Evolutionary conservation across 306 rosid genomes (phyloP), one percentile per base, ranked within the genome.

Genomic region (Amphicarpaea edgeworthii): DNA sequence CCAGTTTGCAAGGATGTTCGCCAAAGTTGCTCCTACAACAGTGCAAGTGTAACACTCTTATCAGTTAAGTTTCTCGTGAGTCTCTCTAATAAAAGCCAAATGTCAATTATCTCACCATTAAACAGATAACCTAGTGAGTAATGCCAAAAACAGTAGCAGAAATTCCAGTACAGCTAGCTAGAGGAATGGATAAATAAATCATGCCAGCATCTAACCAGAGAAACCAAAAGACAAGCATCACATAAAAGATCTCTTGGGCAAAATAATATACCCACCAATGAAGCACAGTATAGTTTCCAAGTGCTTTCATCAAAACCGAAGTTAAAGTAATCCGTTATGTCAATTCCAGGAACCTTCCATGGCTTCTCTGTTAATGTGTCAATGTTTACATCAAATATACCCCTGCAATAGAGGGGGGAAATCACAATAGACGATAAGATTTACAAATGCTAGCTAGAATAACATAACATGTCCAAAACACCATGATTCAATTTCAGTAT

Each of bases 261-360:
- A 53, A 78, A 49, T 42, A 72, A 57, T 64, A 68, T 69, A 73
- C 78, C 68, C 84, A 91, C 97, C 91, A 89, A 81, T 49, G 92
- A 83, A 26, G 30, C 66, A 80, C 94, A 83, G 77, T 91, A 91
- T 42, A 79, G 77, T 79, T 89, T 91, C 97, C 97, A 91, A 63
- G 84, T 81, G 42, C 82, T 87, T 79, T 91, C 97, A 8, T 83
- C 62, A 78, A 91, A 89, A 79, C 88, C 91, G 24, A 87, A 91
- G 71, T 89, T 89, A 85, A 89, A 91, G 82, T 85, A 89, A 82
- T 89, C 90, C 9, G 88, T 86, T 14, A 81, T 66, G 77, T 91
- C 91, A 61, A 75, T 87, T 79, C 88, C 90, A 50, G 86, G 79
- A 82, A 50, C 45, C 63, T 80, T 81, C 92, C 94, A 91, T 10